Base-by-base conservation (phyloP, 805 yeast genomes). In the Candida qinlingensis region DNA sequence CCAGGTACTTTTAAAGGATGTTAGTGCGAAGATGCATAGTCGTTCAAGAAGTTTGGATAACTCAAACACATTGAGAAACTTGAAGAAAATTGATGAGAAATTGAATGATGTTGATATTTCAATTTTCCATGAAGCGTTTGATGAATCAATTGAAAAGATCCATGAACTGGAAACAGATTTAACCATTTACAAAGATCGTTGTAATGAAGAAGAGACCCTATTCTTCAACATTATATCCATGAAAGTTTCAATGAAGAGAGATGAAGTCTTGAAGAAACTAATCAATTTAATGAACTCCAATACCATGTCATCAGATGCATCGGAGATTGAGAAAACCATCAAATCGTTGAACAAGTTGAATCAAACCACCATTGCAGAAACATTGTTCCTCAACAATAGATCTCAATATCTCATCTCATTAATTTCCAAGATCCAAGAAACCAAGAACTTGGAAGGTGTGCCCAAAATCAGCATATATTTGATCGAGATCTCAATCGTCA, bases 41-140 rank as follows among this genome's bases (percentile, higher is more conserved):
- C 64, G 85, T 48, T 73, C 81, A 46, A 61, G 81, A 39, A 74
- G 83, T 19, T 66, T 73, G 46, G 85, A 81, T 57, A 56, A 60
- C 51, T 67, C 63, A 61, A 69, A 58, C 45, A 47, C 70, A 12
- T 68, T 79, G 52, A 70, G 73, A 47, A 76, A 68, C 19, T 67
- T 84, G 47, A 76, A 77, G 47, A 66, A 67, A 31, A 68, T 81
- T 11, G 90, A 84, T 56, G 85, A 81, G 45, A 65, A 71, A 33
- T 69, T 86, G 13, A 89, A 85, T 58, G 88, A 84, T 47, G 72
- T 85, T 39, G 94, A 87, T 60, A 79, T 83, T 11, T 73, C 73
- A 47, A 71, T 85, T 28, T 83, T 87, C 9, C 83, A 85, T 56
- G 75, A 78, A 46, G 73, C 75, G 47, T 83, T 75, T 64, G 58